Percentiles rank a stretch among this genome's conserved stretches.
Evolutionary conservation across 2,329 filamentous ascomycete genomes (phyloP).

Genomic region (Ceratocystiopsis minuta): DNA sequence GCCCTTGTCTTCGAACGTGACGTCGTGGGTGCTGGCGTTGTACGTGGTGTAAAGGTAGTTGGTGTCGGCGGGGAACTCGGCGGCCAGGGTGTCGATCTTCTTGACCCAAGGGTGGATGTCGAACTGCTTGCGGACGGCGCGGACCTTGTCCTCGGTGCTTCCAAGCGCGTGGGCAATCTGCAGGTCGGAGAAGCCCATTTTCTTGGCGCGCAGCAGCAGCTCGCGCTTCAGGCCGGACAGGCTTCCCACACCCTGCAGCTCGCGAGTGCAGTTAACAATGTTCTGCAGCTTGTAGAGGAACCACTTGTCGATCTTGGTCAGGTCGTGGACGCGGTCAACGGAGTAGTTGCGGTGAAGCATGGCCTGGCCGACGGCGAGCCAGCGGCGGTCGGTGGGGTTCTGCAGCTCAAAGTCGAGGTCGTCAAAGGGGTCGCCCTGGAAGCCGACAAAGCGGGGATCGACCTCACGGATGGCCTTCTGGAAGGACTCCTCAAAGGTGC

Average conservation of each 20-base stretch:
- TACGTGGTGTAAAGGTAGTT: constrained; percentile 98
- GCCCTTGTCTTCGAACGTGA: constrained; percentile 83
- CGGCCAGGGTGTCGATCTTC: constrained; percentile 93
- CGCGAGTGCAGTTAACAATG: constrained; percentile 76
- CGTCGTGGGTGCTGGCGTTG: constrained; percentile 85
- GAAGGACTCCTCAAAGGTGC: constrained; percentile 97
- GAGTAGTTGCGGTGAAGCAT: constrained; percentile 96
- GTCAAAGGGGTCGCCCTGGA: constrained; percentile 90
- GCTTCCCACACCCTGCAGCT: constrained; percentile 69
- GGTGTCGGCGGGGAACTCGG: constrained; percentile 86
- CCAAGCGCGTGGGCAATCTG: constrained; percentile 81
- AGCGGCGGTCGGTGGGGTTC: constrained; percentile 90
- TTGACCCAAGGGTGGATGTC: constrained; percentile 92
- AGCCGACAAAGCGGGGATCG: constrained; percentile 77
- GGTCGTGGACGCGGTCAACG: constrained; percentile 76
- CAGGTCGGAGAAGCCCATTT: constrained; percentile 91
- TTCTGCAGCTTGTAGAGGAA: constrained; percentile 98
- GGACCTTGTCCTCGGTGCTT: constrained; percentile 76
- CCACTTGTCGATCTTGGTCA: constrained; percentile 99
- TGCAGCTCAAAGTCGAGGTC: constrained; percentile 76
- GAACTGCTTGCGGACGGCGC: constrained; percentile 66
- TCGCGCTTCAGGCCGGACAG: constrained; percentile 77
- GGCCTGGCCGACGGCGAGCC: constrained; percentile 92
- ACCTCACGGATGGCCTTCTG: constrained; percentile 98
- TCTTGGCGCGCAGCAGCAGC: constrained; percentile 80